Evolutionary conservation across 108 stramenopile species (phyloP).

Genomic region (Aurantiochytrium sp.): DNA sequence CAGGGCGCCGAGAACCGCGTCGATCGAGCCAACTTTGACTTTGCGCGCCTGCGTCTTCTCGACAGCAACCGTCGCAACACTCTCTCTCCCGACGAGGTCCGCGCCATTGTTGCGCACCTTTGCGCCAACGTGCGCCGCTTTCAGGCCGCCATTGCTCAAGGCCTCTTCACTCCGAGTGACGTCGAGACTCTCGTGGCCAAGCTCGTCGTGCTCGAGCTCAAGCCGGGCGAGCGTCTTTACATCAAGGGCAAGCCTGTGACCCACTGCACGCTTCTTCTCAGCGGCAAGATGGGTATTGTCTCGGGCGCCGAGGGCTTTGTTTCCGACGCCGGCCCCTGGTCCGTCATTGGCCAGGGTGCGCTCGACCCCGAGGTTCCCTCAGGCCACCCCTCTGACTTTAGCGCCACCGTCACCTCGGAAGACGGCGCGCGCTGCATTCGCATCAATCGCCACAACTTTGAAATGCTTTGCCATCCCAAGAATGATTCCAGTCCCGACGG

Average conservation of each 20-base stretch:
- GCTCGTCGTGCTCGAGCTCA: background rate
- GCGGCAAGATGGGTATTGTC: conserved; percentile 70
- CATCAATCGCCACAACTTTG: background rate
- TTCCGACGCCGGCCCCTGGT: conserved; percentile 73
- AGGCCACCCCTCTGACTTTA: background rate
- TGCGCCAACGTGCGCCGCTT: background rate
- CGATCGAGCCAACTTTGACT: background rate
- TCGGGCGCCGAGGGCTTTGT: conserved; percentile 74
- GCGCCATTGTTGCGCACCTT: background rate
- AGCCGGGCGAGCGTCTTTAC: background rate
- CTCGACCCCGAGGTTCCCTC: background rate
- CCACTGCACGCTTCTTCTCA: conserved; percentile 61
- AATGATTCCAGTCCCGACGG: background rate
- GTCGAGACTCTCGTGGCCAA: background rate
- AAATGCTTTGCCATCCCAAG: background rate
- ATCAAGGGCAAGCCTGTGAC: conserved; percentile 14
- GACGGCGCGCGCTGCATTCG: background rate
- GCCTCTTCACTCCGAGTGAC: background rate
- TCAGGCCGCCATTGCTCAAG: background rate
- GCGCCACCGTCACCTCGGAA: conserved; percentile 3
- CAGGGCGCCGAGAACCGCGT: background rate
- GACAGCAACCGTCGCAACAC: background rate
- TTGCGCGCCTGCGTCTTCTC: conserved; percentile 9
- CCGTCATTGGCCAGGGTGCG: conserved; percentile 52
- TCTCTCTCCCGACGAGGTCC: background rate